Percentiles rank a stretch among this genome's conserved stretches.
Evolutionary conservation across 108 stramenopile genomes (phyloP).

Genomic region (Tribonema minus): DNA sequence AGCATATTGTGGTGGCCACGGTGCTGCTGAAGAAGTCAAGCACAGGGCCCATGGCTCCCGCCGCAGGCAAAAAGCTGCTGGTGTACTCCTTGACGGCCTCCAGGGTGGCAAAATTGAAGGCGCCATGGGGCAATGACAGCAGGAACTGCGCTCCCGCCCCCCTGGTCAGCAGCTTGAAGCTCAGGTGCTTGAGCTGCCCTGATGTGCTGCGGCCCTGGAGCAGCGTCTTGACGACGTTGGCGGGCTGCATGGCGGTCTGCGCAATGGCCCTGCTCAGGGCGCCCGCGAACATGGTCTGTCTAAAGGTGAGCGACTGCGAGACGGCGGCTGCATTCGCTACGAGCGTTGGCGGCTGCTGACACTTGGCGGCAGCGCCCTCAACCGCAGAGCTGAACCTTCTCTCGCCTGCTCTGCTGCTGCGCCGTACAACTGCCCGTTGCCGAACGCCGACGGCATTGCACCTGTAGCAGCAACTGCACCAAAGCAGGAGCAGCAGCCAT

Average conservation of each 20-base stretch:
- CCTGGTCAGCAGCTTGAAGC: slow-evolving; percentile 61
- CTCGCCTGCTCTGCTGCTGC: too few species aligned
- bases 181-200: slow-evolving; percentile 27
- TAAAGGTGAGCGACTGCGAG: slow-evolving; percentile 12
- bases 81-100: slow-evolving; percentile 51
- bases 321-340: slow-evolving; percentile 3
- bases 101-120: slow-evolving; percentile 88
- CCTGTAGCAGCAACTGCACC: too few species aligned
- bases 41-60: slow-evolving; percentile 59
- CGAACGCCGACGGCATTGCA: too few species aligned
- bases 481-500: too few species aligned
- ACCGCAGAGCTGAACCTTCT: too few species aligned
- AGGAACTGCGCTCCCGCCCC: slow-evolving; percentile 92
- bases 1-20: slow-evolving; percentile 85
- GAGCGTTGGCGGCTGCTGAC: too few species aligned
- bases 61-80: background rate
- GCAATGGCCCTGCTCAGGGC: slow-evolving; percentile 55
- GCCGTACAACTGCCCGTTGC: too few species aligned
- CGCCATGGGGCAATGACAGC: slow-evolving; percentile 87
- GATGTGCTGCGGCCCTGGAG: slow-evolving; percentile 65
- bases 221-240: slow-evolving; percentile 90
- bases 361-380: too few species aligned
- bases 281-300: slow-evolving; percentile 39
- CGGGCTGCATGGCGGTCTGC: slow-evolving; percentile 83
- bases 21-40: slow-evolving; percentile 85